Evolutionary conservation across 2,329 filamentous ascomycete species (phyloP).

Genomic region (Pseudogymnoascus sp.): DNA sequence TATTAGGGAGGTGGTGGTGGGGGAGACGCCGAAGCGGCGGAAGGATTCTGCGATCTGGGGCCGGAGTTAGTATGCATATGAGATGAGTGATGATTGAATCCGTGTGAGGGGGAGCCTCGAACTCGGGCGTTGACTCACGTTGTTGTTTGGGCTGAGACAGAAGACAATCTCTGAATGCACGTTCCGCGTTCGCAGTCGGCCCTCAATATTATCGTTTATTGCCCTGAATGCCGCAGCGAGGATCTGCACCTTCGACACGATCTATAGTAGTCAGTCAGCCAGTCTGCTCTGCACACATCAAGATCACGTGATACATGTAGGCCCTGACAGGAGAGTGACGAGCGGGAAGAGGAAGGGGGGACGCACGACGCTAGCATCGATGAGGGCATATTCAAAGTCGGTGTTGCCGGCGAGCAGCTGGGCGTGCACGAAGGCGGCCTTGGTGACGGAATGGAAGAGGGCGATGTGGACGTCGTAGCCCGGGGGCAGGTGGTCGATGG

Average conservation of each 20-base stretch:
- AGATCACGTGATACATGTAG: constrained; percentile 14
- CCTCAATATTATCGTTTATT: constrained; percentile 36
- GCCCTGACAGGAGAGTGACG: background rate
- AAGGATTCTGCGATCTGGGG: constrained; percentile 82
- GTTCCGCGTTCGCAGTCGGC: constrained; percentile 39
- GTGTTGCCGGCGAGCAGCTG: constrained; percentile 79
- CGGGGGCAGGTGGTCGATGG: constrained; percentile 66
- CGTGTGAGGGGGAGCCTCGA: background rate
- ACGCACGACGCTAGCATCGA: constrained; percentile 70
- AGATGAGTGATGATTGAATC: constrained; percentile 1
- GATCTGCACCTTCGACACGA: constrained; percentile 39
- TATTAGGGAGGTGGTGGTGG: constrained; percentile 62
- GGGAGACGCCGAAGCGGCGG: constrained; percentile 72
- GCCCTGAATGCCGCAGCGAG: constrained; percentile 42
- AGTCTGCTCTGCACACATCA: background rate
- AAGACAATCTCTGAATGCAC: constrained; percentile 50
- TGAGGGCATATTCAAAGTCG: constrained; percentile 85
- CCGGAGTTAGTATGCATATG: background rate
- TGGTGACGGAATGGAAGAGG: constrained; percentile 67
- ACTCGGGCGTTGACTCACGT: constrained; percentile 29
- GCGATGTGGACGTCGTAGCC: constrained; percentile 61
- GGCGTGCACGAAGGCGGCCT: constrained; percentile 67
- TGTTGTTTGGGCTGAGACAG: constrained; percentile 45
- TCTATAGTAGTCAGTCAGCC: constrained; percentile 23
- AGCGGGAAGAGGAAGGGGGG: background rate